Evolutionary conservation across 1,139 yeast genomes (phyloP).

Genomic region (Pichia sp.): DNA sequence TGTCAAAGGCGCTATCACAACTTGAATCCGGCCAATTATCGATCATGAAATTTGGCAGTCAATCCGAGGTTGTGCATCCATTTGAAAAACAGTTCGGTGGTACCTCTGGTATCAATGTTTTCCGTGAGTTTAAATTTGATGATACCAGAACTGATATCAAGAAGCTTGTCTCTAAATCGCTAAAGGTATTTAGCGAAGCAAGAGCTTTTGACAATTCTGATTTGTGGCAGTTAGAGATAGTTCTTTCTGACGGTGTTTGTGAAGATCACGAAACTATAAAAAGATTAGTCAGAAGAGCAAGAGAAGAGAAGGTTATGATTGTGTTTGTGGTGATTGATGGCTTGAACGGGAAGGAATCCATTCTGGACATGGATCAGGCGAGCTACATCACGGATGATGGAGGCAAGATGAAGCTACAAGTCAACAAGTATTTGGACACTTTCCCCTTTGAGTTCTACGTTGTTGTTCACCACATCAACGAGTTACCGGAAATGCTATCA

Average conservation of each 20-base stretch:
- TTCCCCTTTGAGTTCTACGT: conserved; percentile 98
- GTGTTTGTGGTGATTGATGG: conserved; percentile 95
- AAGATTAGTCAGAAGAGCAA: conserved; percentile 81
- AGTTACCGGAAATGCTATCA: conserved; percentile 88
- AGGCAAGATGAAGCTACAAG: conserved; percentile 71
- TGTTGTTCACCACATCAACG: conserved; percentile 82
- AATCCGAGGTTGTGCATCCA: conserved; percentile 80
- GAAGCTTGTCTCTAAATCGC: conserved; percentile 65
- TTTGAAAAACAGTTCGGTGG: conserved; percentile 80
- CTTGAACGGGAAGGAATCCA: conserved; percentile 75
- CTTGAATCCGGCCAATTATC: conserved; percentile 92
- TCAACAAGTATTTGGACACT: conserved; percentile 80
- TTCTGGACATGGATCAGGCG: conserved; percentile 93
- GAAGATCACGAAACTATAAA: conserved; percentile 85
- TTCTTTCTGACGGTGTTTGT: conserved; percentile 93
- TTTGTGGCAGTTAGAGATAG: conserved; percentile 90
- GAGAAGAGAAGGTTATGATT: conserved; percentile 89
- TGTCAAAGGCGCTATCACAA: conserved; percentile 88
- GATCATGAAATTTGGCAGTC: conserved; percentile 86
- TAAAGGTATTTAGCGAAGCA: conserved; percentile 71
- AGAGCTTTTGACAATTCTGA: conserved; percentile 51
- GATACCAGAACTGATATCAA: conserved; percentile 84
- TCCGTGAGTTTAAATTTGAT: conserved; percentile 88
- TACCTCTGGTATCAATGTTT: conserved; percentile 77
- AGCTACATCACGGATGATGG: conserved; percentile 63